phyloP scores from a whole-genome alignment of 176 grass and related monocot species.

The Themeda triandra region DNA sequence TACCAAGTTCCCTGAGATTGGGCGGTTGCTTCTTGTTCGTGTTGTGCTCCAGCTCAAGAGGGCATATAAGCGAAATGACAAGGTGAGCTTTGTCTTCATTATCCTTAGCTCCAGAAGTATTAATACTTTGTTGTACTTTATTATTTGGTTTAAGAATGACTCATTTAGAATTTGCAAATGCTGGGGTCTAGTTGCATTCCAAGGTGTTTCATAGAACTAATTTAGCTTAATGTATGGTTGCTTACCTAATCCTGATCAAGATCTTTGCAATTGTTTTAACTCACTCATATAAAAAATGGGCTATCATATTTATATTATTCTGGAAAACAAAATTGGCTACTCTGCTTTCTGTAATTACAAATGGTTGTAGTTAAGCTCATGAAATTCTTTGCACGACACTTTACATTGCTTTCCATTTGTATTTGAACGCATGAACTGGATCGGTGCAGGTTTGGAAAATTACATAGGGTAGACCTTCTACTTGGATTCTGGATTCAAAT shows the following conservation, averaged over 20 bases:
- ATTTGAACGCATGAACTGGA: neutral
- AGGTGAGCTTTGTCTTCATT: constrained; percentile 31
- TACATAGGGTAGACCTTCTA: neutral
- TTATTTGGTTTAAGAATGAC: too few relatives aligned
- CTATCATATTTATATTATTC: neutral
- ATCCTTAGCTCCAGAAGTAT: too few relatives aligned
- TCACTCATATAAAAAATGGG: neutral
- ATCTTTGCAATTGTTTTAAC: neutral
- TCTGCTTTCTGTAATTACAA: neutral
- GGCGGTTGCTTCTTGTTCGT: constrained; percentile 61
- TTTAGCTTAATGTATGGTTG: too few relatives aligned
- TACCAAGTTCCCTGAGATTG: constrained; percentile 86
- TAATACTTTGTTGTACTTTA: too few relatives aligned
- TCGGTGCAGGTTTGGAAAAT: neutral
- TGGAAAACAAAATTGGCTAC: neutral
- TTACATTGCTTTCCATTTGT: neutral
- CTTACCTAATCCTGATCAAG: neutral
- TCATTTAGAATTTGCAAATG: too few relatives aligned
- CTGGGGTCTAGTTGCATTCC: too few relatives aligned
- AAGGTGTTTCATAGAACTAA: too few relatives aligned
- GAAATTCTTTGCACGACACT: neutral
- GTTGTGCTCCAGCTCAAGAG: constrained; percentile 94
- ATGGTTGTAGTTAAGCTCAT: neutral
- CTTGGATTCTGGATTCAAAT: neutral
- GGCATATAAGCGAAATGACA: constrained; percentile 92